Percentiles rank a stretch among this genome's conserved stretches.
Conservation (phyloP, 2,329 filamentous ascomycete genomes). For the Daldinia sp. region DNA sequence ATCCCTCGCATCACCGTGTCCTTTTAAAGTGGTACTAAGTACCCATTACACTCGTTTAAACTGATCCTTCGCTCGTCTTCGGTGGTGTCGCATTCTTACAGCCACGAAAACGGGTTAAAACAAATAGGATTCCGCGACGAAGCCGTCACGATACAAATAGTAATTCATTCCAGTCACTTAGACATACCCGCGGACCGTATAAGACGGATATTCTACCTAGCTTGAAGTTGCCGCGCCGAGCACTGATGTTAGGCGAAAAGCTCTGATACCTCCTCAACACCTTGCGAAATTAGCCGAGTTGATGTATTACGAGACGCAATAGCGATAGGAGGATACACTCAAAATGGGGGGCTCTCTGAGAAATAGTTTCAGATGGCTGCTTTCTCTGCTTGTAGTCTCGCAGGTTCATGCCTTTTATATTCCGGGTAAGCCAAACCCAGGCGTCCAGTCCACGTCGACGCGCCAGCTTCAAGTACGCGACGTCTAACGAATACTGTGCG, state of each 20-base stretch:
- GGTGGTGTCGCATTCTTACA: slow-evolving; percentile 28
- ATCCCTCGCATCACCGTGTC: slow-evolving; percentile 14
- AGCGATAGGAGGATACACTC: slow-evolving; percentile 23
- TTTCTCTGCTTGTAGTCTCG: slow-evolving; percentile 57
- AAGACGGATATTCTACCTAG: slow-evolving; percentile 3
- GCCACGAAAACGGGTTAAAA: slow-evolving; percentile 16
- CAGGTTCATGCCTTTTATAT: slow-evolving; percentile 79
- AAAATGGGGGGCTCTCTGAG: slow-evolving; percentile 40
- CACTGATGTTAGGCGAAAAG: slow-evolving; percentile 10
- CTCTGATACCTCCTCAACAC: background rate
- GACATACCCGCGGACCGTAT: slow-evolving; percentile 2
- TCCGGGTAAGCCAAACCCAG: slow-evolving; percentile 68
- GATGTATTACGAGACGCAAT: slow-evolving; percentile 35
- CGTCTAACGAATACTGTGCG: slow-evolving; percentile 21
- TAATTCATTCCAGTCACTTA: slow-evolving; percentile 8
- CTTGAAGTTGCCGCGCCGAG: background rate
- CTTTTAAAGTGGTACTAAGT: slow-evolving; percentile 55
- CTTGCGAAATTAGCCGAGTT: slow-evolving; percentile 37
- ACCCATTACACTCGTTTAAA: slow-evolving; percentile 62
- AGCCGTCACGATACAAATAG: slow-evolving; percentile 25
- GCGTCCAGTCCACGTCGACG: slow-evolving; percentile 13
- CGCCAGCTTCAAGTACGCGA: slow-evolving; percentile 18
- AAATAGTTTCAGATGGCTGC: slow-evolving; percentile 53
- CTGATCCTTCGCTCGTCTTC: slow-evolving; percentile 22
- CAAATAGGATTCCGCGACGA: slow-evolving; percentile 22